These are phyloP conservation scores for Colletotrichum magnum DNA, from an alignment of 2,329 filamentous ascomycete species.

Conservation along the genomic window DNA sequence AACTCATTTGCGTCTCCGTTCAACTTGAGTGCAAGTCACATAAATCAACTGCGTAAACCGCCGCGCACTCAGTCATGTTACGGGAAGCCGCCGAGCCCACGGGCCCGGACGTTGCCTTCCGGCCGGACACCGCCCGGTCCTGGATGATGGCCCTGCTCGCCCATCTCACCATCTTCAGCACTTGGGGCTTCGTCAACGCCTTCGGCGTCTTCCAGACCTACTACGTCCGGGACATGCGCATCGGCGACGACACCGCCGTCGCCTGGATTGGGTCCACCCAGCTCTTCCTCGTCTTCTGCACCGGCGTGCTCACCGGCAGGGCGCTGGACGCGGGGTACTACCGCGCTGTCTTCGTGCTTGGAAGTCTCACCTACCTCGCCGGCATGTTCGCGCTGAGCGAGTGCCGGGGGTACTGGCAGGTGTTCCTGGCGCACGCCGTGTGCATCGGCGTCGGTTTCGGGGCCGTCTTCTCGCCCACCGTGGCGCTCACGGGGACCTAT, in stretches of 20 bases:
- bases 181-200: not conserved
- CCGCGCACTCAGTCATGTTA: too few relatives aligned
- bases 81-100: not conserved
- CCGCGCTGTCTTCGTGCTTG: not conserved
- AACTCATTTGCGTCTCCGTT: too few relatives aligned
- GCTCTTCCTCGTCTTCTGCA: not conserved
- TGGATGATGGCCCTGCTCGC: not conserved
- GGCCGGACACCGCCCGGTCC: not conserved
- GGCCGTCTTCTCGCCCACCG: not conserved
- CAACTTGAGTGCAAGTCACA: too few relatives aligned
- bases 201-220: not conserved
- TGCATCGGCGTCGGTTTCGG: not conserved
- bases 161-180: not conserved
- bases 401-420: not conserved
- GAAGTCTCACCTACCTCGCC: not conserved
- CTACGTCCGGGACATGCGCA: not conserved
- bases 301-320: not conserved
- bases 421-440: not conserved
- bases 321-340: not conserved
- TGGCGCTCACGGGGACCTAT: not conserved
- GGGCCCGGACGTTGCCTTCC: not conserved
- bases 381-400: not conserved
- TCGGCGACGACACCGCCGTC: not conserved
- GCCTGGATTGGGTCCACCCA: not conserved
- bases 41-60: too few relatives aligned